phyloP scores from a whole-genome alignment of 148 eudicot genomes.

The Polygonum aviculare region DNA sequence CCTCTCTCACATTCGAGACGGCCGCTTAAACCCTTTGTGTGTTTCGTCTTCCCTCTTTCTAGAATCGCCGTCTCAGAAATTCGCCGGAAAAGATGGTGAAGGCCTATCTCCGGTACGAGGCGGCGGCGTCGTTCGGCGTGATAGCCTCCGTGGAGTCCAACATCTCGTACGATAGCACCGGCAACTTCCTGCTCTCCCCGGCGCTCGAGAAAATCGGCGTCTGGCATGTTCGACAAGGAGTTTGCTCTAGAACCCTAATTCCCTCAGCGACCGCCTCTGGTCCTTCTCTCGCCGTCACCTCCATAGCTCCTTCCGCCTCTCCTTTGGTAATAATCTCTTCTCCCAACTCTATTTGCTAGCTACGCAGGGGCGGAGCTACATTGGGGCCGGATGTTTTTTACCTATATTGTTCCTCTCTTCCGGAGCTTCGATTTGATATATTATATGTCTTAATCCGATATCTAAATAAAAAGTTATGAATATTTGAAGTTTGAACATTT shows the following conservation, averaged over 20 bases:
- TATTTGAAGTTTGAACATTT: too few species aligned
- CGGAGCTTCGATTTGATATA: too few species aligned
- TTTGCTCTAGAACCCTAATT: constrained; percentile 52
- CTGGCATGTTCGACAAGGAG: constrained; percentile 78
- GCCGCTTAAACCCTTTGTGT: neutral
- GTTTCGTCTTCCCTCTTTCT: neutral
- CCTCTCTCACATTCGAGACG: too few species aligned
- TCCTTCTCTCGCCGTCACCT: constrained; percentile 72
- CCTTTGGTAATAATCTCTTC: constrained; percentile 30
- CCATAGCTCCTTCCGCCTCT: constrained; percentile 55
- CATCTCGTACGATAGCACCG: constrained; percentile 63
- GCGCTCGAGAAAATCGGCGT: constrained; percentile 79
- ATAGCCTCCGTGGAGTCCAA: constrained; percentile 68
- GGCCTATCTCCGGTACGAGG: constrained; percentile 74
- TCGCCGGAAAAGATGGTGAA: constrained; percentile 53
- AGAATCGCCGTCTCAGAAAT: neutral
- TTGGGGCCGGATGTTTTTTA: too few species aligned
- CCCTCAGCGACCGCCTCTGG: constrained; percentile 46
- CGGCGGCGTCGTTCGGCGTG: constrained; percentile 70
- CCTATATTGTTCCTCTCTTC: too few species aligned
- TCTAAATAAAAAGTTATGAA: too few species aligned
- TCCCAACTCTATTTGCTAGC: neutral
- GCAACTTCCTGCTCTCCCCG: constrained; percentile 64
- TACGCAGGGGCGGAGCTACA: too few species aligned
- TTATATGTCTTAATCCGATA: too few species aligned